These are phyloP conservation scores for Tuber melanosporum DNA, from an alignment of 495 filamentous ascomycete species.

Conservation along the genomic window DNA sequence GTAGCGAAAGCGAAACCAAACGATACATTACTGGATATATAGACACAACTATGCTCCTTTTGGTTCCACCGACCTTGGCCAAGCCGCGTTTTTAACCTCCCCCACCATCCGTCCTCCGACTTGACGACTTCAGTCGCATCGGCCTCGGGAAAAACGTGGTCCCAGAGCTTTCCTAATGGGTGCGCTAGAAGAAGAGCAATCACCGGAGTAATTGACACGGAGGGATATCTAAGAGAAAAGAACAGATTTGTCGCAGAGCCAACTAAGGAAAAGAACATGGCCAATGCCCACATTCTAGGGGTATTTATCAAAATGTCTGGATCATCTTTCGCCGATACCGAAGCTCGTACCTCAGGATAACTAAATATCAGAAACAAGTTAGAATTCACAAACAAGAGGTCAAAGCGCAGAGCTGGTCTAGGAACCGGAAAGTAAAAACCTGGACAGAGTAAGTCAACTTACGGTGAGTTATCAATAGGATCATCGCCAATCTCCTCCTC, in stretches of 20 bases:
- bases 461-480: conserved; percentile 58
- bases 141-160: conserved; percentile 50
- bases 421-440: not conserved
- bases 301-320: conserved; percentile 71
- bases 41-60: conserved; percentile 80
- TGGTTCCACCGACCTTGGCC: conserved; percentile 77
- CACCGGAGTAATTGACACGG: conserved; percentile 76
- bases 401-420: not conserved
- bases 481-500: conserved; percentile 45
- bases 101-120: conserved; percentile 38
- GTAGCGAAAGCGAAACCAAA: conserved; percentile 83
- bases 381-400: not conserved
- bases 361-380: conserved; percentile 15
- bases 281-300: conserved; percentile 77
- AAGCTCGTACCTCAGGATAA: conserved; percentile 71
- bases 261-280: conserved; percentile 68
- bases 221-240: conserved; percentile 77
- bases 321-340: conserved; percentile 67
- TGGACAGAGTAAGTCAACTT: conserved; percentile 10
- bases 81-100: conserved; percentile 60
- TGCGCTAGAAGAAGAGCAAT: conserved; percentile 77
- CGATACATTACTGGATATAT: conserved; percentile 84
- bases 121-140: conserved; percentile 1
- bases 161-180: conserved; percentile 72
- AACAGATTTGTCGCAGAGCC: conserved; percentile 80